phyloP scores from a whole-genome alignment of 495 filamentous ascomycete genomes.

The Aspergillus bridgeri region DNA sequence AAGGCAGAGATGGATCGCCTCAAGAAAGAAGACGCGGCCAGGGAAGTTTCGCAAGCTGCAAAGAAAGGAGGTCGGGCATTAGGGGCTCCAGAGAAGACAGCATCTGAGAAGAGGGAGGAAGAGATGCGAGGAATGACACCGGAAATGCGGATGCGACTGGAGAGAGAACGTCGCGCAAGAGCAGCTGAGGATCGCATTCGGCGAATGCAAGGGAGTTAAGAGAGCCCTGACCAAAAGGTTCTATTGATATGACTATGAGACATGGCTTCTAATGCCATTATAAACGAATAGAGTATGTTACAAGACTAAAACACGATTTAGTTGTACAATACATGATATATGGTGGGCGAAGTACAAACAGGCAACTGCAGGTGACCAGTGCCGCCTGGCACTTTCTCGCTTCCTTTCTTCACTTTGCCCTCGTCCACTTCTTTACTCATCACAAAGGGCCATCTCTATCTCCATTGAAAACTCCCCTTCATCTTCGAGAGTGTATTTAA shows the following conservation, averaged over 20 bases:
- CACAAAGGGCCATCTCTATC: background rate
- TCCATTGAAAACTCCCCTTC: background rate
- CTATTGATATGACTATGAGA: background rate
- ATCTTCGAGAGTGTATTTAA: background rate
- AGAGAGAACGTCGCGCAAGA: slow-evolving; percentile 76
- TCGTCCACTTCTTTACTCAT: background rate
- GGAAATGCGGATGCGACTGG: slow-evolving; percentile 75
- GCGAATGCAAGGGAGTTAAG: slow-evolving; percentile 45
- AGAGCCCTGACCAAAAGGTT: background rate
- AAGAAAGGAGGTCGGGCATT: slow-evolving; percentile 48
- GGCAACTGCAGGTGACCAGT: background rate
- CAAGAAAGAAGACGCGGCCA: slow-evolving; percentile 61
- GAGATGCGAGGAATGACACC: slow-evolving; percentile 79
- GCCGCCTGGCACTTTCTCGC: background rate
- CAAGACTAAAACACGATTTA: background rate
- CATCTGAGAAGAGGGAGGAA: slow-evolving; percentile 73
- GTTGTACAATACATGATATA: background rate
- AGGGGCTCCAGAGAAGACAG: slow-evolving; percentile 57
- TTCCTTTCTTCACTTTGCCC: background rate
- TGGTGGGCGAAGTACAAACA: background rate
- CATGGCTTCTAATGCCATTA: background rate
- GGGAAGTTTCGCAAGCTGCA: slow-evolving; percentile 35
- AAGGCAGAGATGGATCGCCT: slow-evolving; percentile 63
- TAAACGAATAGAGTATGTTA: background rate
- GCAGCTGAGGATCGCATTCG: slow-evolving; percentile 84